Base-by-base conservation (phyloP, 2,329 filamentous ascomycete genomes). In the Aspergillus arachidicola region DNA sequence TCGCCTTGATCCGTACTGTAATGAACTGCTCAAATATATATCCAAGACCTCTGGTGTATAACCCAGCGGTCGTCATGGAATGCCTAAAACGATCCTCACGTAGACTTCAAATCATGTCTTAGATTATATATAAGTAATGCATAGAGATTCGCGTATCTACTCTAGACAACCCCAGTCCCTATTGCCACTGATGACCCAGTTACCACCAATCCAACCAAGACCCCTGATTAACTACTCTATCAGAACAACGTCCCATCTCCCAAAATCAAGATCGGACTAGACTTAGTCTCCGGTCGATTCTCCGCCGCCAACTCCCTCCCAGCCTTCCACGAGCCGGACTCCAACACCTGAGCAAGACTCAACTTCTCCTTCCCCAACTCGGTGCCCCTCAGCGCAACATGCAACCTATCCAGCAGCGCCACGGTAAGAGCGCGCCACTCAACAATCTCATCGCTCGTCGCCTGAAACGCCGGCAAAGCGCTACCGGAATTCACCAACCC, bases 361-460 rank as follows among this genome's bases (percentile, higher is more conserved):
- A 86, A 59, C 36, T 73, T 64, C 5, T 79, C 69, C 1, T 78
- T 75, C 61, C 79, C 65, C 14, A 76, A 60, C 7, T 71, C 71
- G 56, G 80, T 76, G 4, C 69, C 68, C 12, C 71, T 83, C 41
- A 88, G 82, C 56, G 85, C 82, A 2, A 65, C 68, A 60, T 82
- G 82, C 45, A 89, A 76, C 64, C 77, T 76, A 68, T 89, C 87
- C 2, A 89, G 77, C 61, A 89, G 79, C 0, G 85, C 86, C 7
- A 89, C 82, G 0, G 87, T 89, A 63, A 87, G 82, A 10, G 85
- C 87, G n/a, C 87, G 80, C 87, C 87, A 89, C 71, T 89, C 87
- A 0, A 89, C 87, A 55, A 89, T 82, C 2, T 87, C 86, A 68
- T 89, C 86, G 62, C 87, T 85, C 14, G 83, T 80, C 0, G 85